These are phyloP conservation scores for Rhodotorula sp. DNA, from an alignment of 1,284 basidiomycete genomes.

Conservation along the genomic window DNA sequence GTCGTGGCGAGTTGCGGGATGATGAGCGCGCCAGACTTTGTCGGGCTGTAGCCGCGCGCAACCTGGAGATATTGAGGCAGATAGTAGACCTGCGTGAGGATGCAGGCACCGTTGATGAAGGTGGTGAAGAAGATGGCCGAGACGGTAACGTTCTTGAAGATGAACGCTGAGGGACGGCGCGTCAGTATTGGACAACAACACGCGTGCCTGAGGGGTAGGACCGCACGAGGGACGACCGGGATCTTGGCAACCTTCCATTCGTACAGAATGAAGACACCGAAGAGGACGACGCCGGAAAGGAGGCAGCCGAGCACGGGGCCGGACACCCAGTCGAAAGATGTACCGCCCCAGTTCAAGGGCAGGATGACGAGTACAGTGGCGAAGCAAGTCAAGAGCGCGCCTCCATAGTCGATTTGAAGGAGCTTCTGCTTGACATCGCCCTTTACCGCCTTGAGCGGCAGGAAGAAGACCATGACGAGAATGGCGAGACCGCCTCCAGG, in stretches of 20 bases:
- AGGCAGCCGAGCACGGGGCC: conserved; percentile 43
- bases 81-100: conserved; percentile 51
- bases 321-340: conserved; percentile 50
- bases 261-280: conserved; percentile 65
- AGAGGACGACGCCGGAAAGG: conserved; percentile 11
- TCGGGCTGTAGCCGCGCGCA: conserved; percentile 63
- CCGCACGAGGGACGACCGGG: conserved; percentile 54
- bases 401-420: conserved; percentile 68
- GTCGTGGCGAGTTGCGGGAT: conserved; percentile 63
- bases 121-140: conserved; percentile 67
- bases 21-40: conserved; percentile 64
- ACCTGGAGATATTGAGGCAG: conserved; percentile 54
- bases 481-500: conserved; percentile 58
- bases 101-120: conserved; percentile 54
- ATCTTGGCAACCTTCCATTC: conserved; percentile 69
- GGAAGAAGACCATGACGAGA: conserved; percentile 61
- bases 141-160: conserved; percentile 71
- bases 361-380: conserved; percentile 65
- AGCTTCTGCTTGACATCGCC: conserved; percentile 64
- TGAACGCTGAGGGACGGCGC: conserved; percentile 58
- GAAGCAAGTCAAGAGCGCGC: conserved; percentile 61
- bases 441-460: conserved; percentile 66
- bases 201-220: background rate
- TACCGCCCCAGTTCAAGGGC: conserved; percentile 66
- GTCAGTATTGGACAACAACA: background rate